Conservation (phyloP, 1,284 basidiomycete species). For the Ustilago lituana region DNA sequence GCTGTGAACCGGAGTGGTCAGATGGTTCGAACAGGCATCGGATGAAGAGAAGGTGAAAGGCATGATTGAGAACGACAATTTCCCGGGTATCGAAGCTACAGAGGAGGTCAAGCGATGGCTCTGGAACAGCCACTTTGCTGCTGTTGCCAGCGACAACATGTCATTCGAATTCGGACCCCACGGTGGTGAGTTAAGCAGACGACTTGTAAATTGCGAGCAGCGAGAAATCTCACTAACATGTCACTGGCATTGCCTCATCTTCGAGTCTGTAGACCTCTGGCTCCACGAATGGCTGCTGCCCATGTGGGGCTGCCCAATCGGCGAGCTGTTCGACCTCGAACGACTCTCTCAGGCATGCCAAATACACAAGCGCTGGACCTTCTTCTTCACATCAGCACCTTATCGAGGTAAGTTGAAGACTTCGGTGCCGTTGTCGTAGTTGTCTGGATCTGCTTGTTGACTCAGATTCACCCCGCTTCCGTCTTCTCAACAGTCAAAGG, state of each 20-base stretch:
- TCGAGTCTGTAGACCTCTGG: conserved; percentile 45
- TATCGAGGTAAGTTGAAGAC: conserved; percentile 19
- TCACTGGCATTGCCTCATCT: too few relatives aligned
- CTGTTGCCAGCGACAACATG: conserved; percentile 38
- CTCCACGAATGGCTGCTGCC: conserved; percentile 45
- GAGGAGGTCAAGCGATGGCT: conserved; percentile 43
- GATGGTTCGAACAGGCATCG: conserved; percentile 38
- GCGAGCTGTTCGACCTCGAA: conserved; percentile 47
- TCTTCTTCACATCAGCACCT: conserved; percentile 50
- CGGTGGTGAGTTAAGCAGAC: conserved; percentile 18
- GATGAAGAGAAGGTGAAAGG: conserved; percentile 27
- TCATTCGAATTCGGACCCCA: conserved; percentile 45
- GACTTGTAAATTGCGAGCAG: background rate
- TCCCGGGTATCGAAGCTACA: conserved; percentile 36
- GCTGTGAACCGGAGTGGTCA: conserved; percentile 34
- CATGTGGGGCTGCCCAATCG: conserved; percentile 45
- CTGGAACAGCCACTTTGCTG: conserved; percentile 45
- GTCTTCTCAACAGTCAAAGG: conserved; percentile 47
- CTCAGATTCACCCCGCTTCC: background rate
- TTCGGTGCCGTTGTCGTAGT: too few relatives aligned
- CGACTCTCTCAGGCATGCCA: conserved; percentile 28
- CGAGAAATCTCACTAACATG: too few relatives aligned
- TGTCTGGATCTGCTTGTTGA: too few relatives aligned
- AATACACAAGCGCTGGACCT: conserved; percentile 40
- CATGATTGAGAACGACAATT: conserved; percentile 43